Conservation (phyloP, 768 basidiomycete species). For the Tylopilus rubrobrunneus region DNA sequence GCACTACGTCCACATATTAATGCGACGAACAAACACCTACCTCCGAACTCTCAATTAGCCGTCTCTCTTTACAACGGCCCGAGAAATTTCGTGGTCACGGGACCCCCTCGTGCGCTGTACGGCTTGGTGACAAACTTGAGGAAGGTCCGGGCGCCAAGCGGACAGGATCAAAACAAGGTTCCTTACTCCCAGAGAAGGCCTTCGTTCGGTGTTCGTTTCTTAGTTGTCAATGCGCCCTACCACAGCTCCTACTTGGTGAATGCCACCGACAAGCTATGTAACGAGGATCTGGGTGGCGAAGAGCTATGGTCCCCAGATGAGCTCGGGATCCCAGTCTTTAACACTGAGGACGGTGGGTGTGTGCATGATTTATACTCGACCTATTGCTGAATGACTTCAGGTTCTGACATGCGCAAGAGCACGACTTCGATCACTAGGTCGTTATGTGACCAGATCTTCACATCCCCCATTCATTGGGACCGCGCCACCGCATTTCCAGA, state of each 20-base stretch:
- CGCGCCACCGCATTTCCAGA: conserved; percentile 88
- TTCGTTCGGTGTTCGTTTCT: conserved; percentile 87
- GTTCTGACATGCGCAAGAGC: conserved; percentile 74
- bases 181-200: conserved; percentile 95
- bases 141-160: conserved; percentile 82
- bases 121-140: conserved; percentile 89
- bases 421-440: conserved; percentile 78
- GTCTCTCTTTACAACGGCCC: conserved; percentile 94
- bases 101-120: conserved; percentile 86
- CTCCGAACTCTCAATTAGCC: conserved; percentile 69
- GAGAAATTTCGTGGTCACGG: conserved; percentile 88
- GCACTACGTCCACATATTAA: conserved; percentile 78
- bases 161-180: conserved; percentile 89
- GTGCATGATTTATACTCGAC: conserved; percentile 14
- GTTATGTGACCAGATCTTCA: conserved; percentile 92
- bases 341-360: conserved; percentile 85
- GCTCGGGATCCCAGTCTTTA: conserved; percentile 79
- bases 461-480: conserved; percentile 87
- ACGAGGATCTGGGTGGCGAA: conserved; percentile 71
- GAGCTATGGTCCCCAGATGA: conserved; percentile 73
- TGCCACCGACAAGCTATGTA: conserved; percentile 69
- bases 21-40: conserved; percentile 85
- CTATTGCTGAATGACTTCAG: conserved; percentile 29
- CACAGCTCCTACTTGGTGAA: conserved; percentile 83
- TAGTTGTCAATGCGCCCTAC: conserved; percentile 95